phyloP scores from a whole-genome alignment of 208 protist species.

The Strigomonas oncopelti region DNA sequence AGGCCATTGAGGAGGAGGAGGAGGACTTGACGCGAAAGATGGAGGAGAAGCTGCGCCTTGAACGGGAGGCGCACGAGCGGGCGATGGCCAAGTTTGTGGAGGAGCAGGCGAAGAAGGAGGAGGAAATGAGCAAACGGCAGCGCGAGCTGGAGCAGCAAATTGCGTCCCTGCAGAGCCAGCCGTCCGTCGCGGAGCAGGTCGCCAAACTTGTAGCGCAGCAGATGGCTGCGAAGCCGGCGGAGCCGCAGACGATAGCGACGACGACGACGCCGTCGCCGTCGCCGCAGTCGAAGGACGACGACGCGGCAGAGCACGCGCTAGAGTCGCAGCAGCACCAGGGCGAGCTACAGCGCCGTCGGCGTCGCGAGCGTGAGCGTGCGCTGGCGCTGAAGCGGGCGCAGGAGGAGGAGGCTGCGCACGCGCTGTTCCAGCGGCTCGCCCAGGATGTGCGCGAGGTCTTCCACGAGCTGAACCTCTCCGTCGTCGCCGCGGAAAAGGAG shows the following conservation, averaged over 20 bases:
- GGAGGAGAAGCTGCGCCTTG: slow-evolving; percentile 22
- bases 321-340: slow-evolving; percentile 6
- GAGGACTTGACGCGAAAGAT: slow-evolving; percentile 19
- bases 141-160: slow-evolving; percentile 16
- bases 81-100: slow-evolving; percentile 32
- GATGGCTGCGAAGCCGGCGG: slow-evolving; percentile 13
- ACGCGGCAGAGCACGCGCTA: slow-evolving; percentile 9
- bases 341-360: slow-evolving; percentile 59
- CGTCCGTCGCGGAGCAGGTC: slow-evolving; percentile 23
- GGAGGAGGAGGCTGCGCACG: slow-evolving; percentile 75
- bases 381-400: slow-evolving; percentile 57
- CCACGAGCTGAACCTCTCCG: slow-evolving; percentile 86
- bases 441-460: slow-evolving; percentile 89
- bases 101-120: slow-evolving; percentile 35
- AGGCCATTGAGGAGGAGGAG: slow-evolving; percentile 19
- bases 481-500: slow-evolving; percentile 88
- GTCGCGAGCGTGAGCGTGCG: slow-evolving; percentile 69
- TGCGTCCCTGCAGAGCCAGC: slow-evolving; percentile 30
- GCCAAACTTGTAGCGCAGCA: slow-evolving; percentile 34
- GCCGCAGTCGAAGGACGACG: background rate
- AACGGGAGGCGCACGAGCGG: slow-evolving; percentile 31
- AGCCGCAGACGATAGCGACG: background rate
- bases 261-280: background rate
- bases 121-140: slow-evolving; percentile 34
- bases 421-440: slow-evolving; percentile 82